These are phyloP conservation scores for Trifolium pratense DNA, from an alignment of 306 rosid genomes.

Conservation along the genomic window DNA sequence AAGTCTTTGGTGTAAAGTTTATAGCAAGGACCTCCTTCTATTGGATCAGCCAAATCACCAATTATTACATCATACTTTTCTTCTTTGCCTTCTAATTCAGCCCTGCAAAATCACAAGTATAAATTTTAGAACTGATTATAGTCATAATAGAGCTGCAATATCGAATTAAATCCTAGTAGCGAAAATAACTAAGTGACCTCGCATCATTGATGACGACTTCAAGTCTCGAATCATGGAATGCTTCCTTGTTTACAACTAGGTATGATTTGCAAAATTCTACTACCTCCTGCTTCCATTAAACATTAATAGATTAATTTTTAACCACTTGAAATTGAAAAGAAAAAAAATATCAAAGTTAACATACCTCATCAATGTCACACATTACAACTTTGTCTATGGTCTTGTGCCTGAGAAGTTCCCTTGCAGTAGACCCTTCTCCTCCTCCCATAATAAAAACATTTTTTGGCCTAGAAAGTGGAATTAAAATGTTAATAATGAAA, in stretches of 20 bases:
- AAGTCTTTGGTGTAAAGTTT: slow-evolving; percentile 95
- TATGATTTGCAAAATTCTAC: slow-evolving; percentile 93
- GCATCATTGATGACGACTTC: slow-evolving; percentile 90
- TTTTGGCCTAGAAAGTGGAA: slow-evolving; percentile 60
- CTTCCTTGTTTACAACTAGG: slow-evolving; percentile 81
- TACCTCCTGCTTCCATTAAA: slow-evolving; percentile 74
- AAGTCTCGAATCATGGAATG: slow-evolving; percentile 81
- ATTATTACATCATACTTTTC: slow-evolving; percentile 79
- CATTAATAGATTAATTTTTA: background rate
- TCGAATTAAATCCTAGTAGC: background rate
- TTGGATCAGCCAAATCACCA: slow-evolving; percentile 96
- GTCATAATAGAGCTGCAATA: background rate
- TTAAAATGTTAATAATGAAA: background rate
- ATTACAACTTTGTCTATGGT: slow-evolving; percentile 83
- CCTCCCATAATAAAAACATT: slow-evolving; percentile 95
- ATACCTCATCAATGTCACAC: slow-evolving; percentile 87
- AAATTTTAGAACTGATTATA: background rate
- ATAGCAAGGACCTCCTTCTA: slow-evolving; percentile 97
- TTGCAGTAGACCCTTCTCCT: slow-evolving; percentile 99
- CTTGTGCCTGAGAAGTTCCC: slow-evolving; percentile 86
- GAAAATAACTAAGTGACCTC: slow-evolving; percentile 44
- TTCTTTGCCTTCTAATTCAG: slow-evolving; percentile 69
- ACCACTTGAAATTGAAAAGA: background rate
- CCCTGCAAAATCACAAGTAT: slow-evolving; percentile 54
- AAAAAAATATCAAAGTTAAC: background rate